Conservation (phyloP, 331 rosid species). For the Malus hybrid region DNA sequence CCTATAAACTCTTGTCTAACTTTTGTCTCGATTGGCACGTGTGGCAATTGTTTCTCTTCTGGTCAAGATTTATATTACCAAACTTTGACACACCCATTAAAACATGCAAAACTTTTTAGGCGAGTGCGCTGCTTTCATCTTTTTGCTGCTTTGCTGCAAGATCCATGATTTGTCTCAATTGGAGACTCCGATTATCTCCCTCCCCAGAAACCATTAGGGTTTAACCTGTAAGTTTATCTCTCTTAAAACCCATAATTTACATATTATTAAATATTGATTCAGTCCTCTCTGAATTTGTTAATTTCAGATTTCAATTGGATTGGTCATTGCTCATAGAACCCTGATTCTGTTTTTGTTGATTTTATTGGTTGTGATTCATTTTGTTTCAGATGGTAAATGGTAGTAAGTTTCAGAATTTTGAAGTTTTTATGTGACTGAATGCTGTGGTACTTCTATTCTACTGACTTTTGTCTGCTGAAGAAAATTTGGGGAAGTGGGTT, state of each 20-base stretch:
- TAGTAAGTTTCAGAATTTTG: not conserved
- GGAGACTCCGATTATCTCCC: not conserved
- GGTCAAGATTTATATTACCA: not conserved
- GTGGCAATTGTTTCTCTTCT: not conserved
- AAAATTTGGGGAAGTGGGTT: not conserved
- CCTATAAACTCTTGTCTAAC: not conserved
- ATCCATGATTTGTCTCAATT: conserved; percentile 1
- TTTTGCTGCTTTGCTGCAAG: conserved; percentile 1
- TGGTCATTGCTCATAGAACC: not conserved
- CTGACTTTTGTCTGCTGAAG: not conserved
- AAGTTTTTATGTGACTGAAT: not conserved
- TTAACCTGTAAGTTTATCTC: not conserved
- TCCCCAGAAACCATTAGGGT: not conserved
- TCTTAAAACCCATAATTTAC: not conserved
- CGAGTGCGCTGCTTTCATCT: not conserved
- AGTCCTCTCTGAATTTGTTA: not conserved
- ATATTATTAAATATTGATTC: not conserved
- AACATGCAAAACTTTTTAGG: conserved; percentile 3
- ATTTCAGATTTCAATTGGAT: not conserved
- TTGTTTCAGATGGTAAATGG: not conserved
- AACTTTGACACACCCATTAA: not conserved
- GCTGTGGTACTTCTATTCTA: not conserved
- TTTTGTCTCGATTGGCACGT: not conserved
- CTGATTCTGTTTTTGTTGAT: not conserved
- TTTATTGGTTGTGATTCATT: not conserved